Conservation (phyloP, 345 rosid genomes). For the Citropsis articulata region DNA sequence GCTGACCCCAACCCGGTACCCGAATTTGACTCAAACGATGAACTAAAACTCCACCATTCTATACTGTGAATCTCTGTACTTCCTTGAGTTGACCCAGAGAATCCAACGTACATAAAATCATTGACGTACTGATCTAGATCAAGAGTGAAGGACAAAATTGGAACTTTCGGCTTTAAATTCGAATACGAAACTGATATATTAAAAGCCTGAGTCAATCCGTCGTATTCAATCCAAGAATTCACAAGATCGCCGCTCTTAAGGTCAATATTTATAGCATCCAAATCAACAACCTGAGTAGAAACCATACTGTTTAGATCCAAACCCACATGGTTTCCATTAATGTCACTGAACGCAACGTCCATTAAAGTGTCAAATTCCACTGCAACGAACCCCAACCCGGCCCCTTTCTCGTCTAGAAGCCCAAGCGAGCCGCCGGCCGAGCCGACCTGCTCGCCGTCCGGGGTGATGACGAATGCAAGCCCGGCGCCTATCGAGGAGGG, state of each 20-base stretch:
- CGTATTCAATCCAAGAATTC: slow-evolving; percentile 86
- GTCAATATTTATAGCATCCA: slow-evolving; percentile 63
- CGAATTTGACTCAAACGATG: slow-evolving; percentile 49
- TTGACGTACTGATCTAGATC: slow-evolving; percentile 76
- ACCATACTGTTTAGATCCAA: slow-evolving; percentile 83
- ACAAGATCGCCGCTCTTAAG: slow-evolving; percentile 88
- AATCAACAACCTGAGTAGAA: slow-evolving; percentile 63
- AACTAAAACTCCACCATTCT: slow-evolving; percentile 95
- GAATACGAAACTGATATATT: slow-evolving; percentile 74
- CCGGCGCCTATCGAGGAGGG: slow-evolving; percentile 97
- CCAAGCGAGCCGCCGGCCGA: slow-evolving; percentile 79
- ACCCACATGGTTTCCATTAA: slow-evolving; percentile 96
- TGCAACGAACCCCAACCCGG: slow-evolving; percentile 64
- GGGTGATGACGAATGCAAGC: slow-evolving; percentile 77
- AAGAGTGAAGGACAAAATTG: slow-evolving; percentile 52
- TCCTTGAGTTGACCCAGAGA: slow-evolving; percentile 97
- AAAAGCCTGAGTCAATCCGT: slow-evolving; percentile 43
- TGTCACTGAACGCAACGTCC: slow-evolving; percentile 82
- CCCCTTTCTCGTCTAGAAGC: slow-evolving; percentile 37
- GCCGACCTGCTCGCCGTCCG: slow-evolving; percentile 67
- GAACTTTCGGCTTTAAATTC: slow-evolving; percentile 72
- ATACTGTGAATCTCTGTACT: slow-evolving; percentile 94
- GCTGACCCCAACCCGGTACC: slow-evolving; percentile 24
- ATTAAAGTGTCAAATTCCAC: slow-evolving; percentile 91
- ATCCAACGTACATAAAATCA: slow-evolving; percentile 95